phyloP scores from a whole-genome alignment of 768 basidiomycete genomes.

The Paxillus rubicundulus region DNA sequence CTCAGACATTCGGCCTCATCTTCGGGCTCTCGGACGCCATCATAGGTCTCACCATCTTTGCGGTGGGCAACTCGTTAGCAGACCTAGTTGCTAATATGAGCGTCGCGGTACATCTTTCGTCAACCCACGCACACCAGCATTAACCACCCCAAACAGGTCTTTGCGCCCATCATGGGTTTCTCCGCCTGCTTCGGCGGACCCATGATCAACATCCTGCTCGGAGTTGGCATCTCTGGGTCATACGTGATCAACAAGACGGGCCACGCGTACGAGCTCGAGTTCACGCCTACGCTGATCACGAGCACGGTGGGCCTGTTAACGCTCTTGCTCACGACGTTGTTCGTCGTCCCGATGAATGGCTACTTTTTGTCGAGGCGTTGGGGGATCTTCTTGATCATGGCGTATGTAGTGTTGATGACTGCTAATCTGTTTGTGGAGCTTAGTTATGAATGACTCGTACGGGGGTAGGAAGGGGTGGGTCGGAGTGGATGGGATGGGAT shows the following conservation, averaged over 20 bases:
- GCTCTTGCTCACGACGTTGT: constrained; percentile 69
- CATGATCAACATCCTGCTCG: constrained; percentile 88
- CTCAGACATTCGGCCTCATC: constrained; percentile 86
- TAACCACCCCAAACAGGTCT: constrained; percentile 45
- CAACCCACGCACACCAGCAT: not conserved
- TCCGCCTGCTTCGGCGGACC: constrained; percentile 93
- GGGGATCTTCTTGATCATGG: constrained; percentile 75
- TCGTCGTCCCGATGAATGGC: constrained; percentile 83
- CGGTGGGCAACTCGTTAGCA: constrained; percentile 92
- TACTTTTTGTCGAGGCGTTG: constrained; percentile 78
- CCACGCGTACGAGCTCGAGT: constrained; percentile 59
- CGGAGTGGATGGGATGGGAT: not conserved
- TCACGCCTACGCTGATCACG: constrained; percentile 81
- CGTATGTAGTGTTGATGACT: constrained; percentile 74
- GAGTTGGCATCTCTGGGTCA: constrained; percentile 88
- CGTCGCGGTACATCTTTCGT: constrained; percentile 63
- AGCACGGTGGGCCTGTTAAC: constrained; percentile 79
- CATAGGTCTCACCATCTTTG: constrained; percentile 95
- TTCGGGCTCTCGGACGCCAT: constrained; percentile 97
- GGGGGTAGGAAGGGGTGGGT: not conserved
- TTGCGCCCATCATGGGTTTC: constrained; percentile 93
- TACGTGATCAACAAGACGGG: constrained; percentile 69
- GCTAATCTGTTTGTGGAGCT: constrained; percentile 81
- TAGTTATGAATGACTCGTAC: constrained; percentile 6
- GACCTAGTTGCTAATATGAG: constrained; percentile 97